These are phyloP conservation scores for Ophidiomyces ophidiicola DNA, from an alignment of 2,329 filamentous ascomycete species.

Conservation along the genomic window DNA sequence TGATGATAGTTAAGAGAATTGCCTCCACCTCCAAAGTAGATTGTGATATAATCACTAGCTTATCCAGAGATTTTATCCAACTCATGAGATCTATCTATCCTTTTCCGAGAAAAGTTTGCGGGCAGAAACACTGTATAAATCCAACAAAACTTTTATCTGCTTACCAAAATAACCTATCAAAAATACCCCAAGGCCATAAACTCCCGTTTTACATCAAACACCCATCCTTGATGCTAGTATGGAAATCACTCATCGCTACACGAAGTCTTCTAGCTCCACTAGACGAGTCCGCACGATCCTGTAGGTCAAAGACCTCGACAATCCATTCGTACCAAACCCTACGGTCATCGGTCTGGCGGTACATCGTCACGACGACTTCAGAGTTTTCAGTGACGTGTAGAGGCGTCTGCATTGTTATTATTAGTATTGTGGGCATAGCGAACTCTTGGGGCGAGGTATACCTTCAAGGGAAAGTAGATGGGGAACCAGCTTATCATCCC, in stretches of 20 bases:
- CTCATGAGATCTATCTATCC: too few relatives aligned
- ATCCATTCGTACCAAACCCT: slow-evolving; percentile 99
- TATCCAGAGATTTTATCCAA: too few relatives aligned
- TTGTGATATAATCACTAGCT: background rate
- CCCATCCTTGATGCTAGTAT: slow-evolving; percentile 39
- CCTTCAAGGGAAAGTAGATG: slow-evolving; percentile 93
- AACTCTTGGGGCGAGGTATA: slow-evolving; percentile 32
- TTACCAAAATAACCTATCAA: background rate
- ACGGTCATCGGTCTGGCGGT: slow-evolving; percentile 85
- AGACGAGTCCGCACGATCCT: background rate
- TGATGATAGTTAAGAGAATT: too few relatives aligned
- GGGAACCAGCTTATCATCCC: slow-evolving; percentile 99
- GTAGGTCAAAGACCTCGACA: slow-evolving; percentile 60
- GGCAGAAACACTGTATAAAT: too few relatives aligned
- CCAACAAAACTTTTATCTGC: background rate
- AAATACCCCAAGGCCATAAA: too few relatives aligned
- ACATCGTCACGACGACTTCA: slow-evolving; percentile 85
- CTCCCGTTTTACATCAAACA: slow-evolving; percentile 34
- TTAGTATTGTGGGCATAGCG: slow-evolving; percentile 1
- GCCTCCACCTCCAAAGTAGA: too few relatives aligned
- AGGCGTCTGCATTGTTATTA: slow-evolving; percentile 50
- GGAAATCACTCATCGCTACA: slow-evolving; percentile 36
- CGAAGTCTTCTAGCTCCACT: slow-evolving; percentile 13
- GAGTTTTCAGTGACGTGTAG: slow-evolving; percentile 73
- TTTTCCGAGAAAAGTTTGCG: too few relatives aligned